These are phyloP conservation scores for Suillus occidentalis DNA, from an alignment of 768 basidiomycete species.

Conservation along the genomic window DNA sequence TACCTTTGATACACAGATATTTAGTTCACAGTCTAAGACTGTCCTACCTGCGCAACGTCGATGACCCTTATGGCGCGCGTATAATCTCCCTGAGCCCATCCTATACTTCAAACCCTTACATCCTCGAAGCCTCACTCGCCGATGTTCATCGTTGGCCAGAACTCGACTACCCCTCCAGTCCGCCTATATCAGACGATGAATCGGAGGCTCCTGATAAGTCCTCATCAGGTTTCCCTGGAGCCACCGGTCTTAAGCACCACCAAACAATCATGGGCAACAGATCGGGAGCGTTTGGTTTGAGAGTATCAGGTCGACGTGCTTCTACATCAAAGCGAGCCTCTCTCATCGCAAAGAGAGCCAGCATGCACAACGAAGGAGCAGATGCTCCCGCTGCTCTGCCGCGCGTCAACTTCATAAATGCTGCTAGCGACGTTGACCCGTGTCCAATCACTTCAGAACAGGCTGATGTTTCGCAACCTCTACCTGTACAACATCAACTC, in stretches of 20 bases:
- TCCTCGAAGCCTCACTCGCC: constrained; percentile 75
- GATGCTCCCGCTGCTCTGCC: constrained; percentile 11
- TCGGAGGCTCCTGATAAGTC: constrained; percentile 39
- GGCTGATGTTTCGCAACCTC: neutral
- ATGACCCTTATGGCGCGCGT: constrained; percentile 81
- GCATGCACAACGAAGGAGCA: constrained; percentile 10
- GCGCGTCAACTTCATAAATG: constrained; percentile 13
- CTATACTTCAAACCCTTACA: constrained; percentile 81
- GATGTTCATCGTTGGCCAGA: constrained; percentile 86
- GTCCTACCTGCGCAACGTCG: constrained; percentile 83
- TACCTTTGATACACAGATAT: constrained; percentile 40
- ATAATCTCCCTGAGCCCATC: constrained; percentile 79
- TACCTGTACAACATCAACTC: constrained; percentile 7
- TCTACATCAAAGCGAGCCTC: constrained; percentile 55
- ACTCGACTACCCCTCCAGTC: constrained; percentile 67
- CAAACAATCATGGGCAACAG: constrained; percentile 83
- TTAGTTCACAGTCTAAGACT: constrained; percentile 85
- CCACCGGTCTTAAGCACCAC: constrained; percentile 71
- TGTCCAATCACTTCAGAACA: constrained; percentile 12
- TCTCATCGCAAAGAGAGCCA: constrained; percentile 9
- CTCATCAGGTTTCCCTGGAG: constrained; percentile 44
- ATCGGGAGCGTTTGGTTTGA: constrained; percentile 72
- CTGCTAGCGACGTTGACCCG: constrained; percentile 14
- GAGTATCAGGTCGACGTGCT: constrained; percentile 65
- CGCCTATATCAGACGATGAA: constrained; percentile 73